Conservation (phyloP, 768 basidiomycete genomes). For the Mycena pura region DNA sequence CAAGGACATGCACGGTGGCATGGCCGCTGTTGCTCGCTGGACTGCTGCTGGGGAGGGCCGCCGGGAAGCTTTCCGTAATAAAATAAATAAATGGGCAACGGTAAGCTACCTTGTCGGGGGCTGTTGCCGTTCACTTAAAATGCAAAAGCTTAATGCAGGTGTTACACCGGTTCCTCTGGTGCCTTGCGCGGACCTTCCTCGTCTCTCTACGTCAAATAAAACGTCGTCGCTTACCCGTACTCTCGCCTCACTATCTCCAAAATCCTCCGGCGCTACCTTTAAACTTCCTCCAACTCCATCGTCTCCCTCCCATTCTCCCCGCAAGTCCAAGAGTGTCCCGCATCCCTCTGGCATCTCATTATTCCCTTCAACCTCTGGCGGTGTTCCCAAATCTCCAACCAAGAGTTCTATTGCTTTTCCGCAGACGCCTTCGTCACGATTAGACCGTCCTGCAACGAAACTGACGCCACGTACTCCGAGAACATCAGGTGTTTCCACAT, state of each 20-base stretch:
- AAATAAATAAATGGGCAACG: conserved; percentile 69
- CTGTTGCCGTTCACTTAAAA: conserved; percentile 1
- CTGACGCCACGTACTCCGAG: conserved; percentile 57
- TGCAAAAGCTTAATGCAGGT: conserved; percentile 57
- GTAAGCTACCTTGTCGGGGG: conserved; percentile 42
- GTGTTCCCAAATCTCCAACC: conserved; percentile 46
- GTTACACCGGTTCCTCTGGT: conserved; percentile 55
- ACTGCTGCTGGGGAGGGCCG: conserved; percentile 72
- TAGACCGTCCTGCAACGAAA: conserved; percentile 45
- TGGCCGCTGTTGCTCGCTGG: conserved; percentile 91
- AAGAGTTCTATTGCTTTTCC: conserved; percentile 63
- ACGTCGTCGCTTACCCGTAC: conserved; percentile 73
- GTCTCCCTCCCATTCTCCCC: conserved; percentile 46
- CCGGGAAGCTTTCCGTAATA: conserved; percentile 60
- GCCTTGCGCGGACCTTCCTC: conserved; percentile 71
- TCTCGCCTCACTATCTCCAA: conserved; percentile 78
- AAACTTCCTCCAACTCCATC: conserved; percentile 48
- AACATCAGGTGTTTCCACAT: conserved; percentile 39
- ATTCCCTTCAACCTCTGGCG: conserved; percentile 54
- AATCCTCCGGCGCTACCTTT: conserved; percentile 52
- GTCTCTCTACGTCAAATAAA: conserved; percentile 57
- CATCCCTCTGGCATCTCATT: conserved; percentile 53
- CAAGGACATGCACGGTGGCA: conserved; percentile 80
- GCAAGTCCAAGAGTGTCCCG: conserved; percentile 44
- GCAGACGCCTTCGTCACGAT: conserved; percentile 65